A percentile compares a stretch with the other conserved stretches of the same genome.
Conservation (phyloP, 2,329 filamentous ascomycete genomes). For the Penicillium sclerotiorum region DNA sequence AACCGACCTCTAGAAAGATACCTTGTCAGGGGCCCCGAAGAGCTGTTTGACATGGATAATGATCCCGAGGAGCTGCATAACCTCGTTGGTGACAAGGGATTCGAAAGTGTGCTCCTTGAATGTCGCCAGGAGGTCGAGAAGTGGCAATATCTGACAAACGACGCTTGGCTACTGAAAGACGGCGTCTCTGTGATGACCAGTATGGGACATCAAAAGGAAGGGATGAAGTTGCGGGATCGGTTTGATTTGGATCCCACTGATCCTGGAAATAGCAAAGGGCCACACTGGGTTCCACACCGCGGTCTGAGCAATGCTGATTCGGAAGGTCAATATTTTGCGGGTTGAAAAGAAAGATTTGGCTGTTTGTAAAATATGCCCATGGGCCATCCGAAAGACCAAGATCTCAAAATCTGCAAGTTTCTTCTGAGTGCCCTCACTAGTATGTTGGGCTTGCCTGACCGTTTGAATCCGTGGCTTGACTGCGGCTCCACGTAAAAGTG, state of each 20-base stretch:
- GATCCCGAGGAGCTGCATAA: conserved; percentile 53
- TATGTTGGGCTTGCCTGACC: too few species aligned
- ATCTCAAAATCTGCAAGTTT: too few species aligned
- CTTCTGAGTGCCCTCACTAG: too few species aligned
- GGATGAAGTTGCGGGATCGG: conserved; percentile 21
- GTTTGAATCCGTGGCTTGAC: too few species aligned
- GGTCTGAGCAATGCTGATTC: not conserved
- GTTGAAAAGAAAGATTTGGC: not conserved
- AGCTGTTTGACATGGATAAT: conserved; percentile 50
- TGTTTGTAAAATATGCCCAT: too few species aligned
- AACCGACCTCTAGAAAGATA: conserved; percentile 46
- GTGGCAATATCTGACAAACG: conserved; percentile 38
- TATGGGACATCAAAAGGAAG: conserved; percentile 14
- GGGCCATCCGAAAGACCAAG: too few species aligned
- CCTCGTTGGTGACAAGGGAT: conserved; percentile 39
- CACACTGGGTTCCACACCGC: not conserved
- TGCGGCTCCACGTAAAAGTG: too few species aligned
- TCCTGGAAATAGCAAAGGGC: not conserved
- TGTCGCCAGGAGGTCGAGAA: conserved; percentile 34
- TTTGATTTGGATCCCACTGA: conserved; percentile 22
- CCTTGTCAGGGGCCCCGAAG: conserved; percentile 48
- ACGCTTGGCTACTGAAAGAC: conserved; percentile 38
- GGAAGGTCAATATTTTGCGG: not conserved
- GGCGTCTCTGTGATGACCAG: conserved; percentile 19
- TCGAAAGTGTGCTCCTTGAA: conserved; percentile 32